Percentiles rank a stretch among this genome's conserved stretches.
phyloP scores from a whole-genome alignment of 495 filamentous ascomycete genomes.

The Lasiosphaeria ovina region DNA sequence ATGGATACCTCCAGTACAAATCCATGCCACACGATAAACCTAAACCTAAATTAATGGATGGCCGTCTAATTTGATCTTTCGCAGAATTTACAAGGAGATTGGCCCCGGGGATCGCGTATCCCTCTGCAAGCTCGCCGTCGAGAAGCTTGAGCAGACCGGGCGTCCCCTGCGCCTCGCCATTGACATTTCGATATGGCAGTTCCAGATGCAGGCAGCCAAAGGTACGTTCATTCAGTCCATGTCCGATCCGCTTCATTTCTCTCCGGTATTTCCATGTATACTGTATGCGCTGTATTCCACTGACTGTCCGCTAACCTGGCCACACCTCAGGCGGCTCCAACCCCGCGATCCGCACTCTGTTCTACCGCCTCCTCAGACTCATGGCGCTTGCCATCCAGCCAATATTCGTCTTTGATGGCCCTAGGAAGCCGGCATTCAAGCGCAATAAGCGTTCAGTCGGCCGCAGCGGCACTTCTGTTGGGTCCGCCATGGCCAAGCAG shows the following conservation, averaged over 20 bases:
- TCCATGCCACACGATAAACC: background rate
- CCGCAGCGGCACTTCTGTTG: constrained; percentile 41
- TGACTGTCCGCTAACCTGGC: background rate
- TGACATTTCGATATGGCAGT: constrained; percentile 97
- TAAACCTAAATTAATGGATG: background rate
- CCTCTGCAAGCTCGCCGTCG: constrained; percentile 76
- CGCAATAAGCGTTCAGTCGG: constrained; percentile 64
- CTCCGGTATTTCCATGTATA: background rate
- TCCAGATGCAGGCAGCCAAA: constrained; percentile 81
- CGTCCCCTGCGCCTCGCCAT: constrained; percentile 85
- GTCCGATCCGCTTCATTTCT: background rate
- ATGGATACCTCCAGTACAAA: constrained; percentile 9
- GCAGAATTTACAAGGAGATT: constrained; percentile 85
- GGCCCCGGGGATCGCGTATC: constrained; percentile 77
- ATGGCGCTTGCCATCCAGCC: constrained; percentile 78
- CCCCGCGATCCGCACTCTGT: constrained; percentile 87
- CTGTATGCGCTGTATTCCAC: background rate
- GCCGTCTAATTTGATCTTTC: background rate
- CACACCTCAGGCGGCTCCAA: constrained; percentile 67
- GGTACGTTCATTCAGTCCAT: constrained; percentile 39
- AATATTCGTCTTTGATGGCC: constrained; percentile 94
- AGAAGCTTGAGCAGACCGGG: constrained; percentile 65
- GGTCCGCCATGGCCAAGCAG: constrained; percentile 67
- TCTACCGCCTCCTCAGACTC: constrained; percentile 85
- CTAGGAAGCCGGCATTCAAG: constrained; percentile 87